These are phyloP conservation scores for Phytophthora citricola DNA, from an alignment of 352 stramenopile species.

Conservation along the genomic window DNA sequence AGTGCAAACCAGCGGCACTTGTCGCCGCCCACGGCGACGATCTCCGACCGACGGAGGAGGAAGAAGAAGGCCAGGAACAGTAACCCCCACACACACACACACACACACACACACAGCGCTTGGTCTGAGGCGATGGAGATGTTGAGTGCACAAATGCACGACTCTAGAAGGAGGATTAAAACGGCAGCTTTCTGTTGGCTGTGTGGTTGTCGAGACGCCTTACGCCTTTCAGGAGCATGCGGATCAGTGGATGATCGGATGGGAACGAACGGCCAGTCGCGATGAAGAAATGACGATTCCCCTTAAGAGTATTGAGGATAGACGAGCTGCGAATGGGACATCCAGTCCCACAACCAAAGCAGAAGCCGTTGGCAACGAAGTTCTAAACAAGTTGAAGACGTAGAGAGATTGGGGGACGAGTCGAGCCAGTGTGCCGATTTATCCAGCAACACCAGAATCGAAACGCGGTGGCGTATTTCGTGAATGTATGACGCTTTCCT, in stretches of 20 bases:
- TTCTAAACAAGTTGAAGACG: background rate
- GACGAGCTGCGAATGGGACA: background rate
- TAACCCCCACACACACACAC: conserved; percentile 1
- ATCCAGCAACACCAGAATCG: background rate
- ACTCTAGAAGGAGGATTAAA: conserved; percentile 7
- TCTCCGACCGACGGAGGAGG: conserved; percentile 9
- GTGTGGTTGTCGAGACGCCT: conserved; percentile 1
- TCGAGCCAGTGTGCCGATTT: background rate
- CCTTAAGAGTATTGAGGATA: background rate
- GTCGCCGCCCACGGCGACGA: background rate
- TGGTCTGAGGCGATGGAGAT: conserved; percentile 2
- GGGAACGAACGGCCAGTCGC: background rate
- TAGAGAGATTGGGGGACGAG: background rate
- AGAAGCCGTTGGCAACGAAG: background rate
- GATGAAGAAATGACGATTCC: background rate
- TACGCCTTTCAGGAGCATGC: conserved; percentile 12
- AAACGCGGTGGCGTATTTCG: background rate
- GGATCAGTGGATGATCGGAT: conserved; percentile 8
- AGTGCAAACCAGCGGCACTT: background rate
- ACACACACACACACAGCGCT: background rate
- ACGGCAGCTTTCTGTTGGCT: background rate
- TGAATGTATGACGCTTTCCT: too few relatives aligned
- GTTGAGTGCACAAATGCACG: conserved; percentile 2
- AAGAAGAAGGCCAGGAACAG: conserved; percentile 18
- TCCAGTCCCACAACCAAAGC: background rate